These are phyloP conservation scores for Colletotrichum higginsianum DNA, from an alignment of 2,329 filamentous ascomycete genomes.

Conservation along the genomic window DNA sequence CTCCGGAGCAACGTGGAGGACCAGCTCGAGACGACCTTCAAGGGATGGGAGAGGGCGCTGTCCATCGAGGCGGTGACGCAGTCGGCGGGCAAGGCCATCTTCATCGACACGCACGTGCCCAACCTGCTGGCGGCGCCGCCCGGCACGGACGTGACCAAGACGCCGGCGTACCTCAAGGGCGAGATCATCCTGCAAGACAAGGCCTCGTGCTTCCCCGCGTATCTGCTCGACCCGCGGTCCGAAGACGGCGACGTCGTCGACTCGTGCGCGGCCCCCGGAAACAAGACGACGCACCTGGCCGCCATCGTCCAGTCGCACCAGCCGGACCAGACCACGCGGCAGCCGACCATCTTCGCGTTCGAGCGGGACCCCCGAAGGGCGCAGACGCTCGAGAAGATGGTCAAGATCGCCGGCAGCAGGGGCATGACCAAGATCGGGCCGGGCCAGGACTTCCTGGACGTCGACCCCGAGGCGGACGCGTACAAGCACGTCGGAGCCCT, in stretches of 20 bases:
- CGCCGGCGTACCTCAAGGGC: constrained; percentile 80
- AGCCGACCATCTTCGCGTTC: constrained; percentile 78
- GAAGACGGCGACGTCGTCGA: constrained; percentile 87
- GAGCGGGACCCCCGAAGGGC: constrained; percentile 82
- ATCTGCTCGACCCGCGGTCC: constrained; percentile 79
- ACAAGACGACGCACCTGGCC: constrained; percentile 96
- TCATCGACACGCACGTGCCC: constrained; percentile 86
- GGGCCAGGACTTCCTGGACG: constrained; percentile 85
- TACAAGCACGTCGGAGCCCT: constrained; percentile 84
- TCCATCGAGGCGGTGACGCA: constrained; percentile 71
- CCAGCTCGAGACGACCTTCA: constrained; percentile 83
- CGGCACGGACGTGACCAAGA: constrained; percentile 79
- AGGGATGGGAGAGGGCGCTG: constrained; percentile 69
- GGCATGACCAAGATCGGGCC: constrained; percentile 76
- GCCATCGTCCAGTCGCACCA: constrained; percentile 73
- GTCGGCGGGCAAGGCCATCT: constrained; percentile 67
- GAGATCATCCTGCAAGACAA: constrained; percentile 95
- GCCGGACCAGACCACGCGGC: constrained; percentile 53
- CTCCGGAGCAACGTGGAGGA: constrained; percentile 79
- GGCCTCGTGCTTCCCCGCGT: constrained; percentile 96
- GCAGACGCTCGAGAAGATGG: constrained; percentile 87
- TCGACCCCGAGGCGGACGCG: constrained; percentile 74
- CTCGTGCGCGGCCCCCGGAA: constrained; percentile 93
- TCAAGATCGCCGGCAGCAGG: constrained; percentile 80
- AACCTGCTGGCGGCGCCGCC: constrained; percentile 86